phyloP scores from a whole-genome alignment of 2,329 filamentous ascomycete species.

The Verticillium longisporum region DNA sequence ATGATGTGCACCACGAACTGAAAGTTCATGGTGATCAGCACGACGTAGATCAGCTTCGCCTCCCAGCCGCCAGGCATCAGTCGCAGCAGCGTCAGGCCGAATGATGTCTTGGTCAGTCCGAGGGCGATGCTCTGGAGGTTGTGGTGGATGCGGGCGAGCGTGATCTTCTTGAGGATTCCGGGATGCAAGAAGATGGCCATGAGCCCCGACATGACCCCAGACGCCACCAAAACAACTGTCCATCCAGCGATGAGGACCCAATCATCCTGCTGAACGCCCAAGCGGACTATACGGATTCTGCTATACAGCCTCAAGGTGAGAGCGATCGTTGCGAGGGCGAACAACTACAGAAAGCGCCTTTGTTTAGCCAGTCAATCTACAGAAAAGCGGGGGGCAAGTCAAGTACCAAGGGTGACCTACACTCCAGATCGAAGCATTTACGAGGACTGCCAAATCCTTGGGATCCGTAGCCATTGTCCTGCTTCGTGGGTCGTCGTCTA shows the following conservation, averaged over 20 bases:
- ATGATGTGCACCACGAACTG: conserved; percentile 17
- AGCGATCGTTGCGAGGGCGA: not conserved
- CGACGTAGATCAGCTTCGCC: conserved; percentile 19
- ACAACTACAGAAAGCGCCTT: not conserved
- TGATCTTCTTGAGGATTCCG: conserved; percentile 10
- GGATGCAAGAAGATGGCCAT: conserved; percentile 11
- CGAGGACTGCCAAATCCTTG: not conserved
- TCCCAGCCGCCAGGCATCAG: conserved; percentile 18
- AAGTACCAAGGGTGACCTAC: not conserved
- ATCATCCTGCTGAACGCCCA: conserved; percentile 23
- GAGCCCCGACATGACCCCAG: conserved; percentile 5
- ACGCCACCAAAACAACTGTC: conserved; percentile 16
- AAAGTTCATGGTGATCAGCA: conserved; percentile 23
- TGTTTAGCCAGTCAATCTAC: not conserved
- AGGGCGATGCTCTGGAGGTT: conserved; percentile 21
- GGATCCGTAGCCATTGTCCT: not conserved
- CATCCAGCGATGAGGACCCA: conserved; percentile 19
- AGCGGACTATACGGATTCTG: conserved; percentile 15
- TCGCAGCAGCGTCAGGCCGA: conserved; percentile 26
- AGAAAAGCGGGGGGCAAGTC: not conserved
- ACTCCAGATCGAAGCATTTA: conserved; percentile 6
- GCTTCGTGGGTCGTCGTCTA: not conserved
- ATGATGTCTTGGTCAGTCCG: conserved; percentile 28
- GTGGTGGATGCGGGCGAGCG: conserved; percentile 12
- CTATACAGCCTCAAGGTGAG: conserved; percentile 5